Evolutionary conservation across 2,329 filamentous ascomycete genomes (phyloP).

Genomic region (Phialocephala sp.): DNA sequence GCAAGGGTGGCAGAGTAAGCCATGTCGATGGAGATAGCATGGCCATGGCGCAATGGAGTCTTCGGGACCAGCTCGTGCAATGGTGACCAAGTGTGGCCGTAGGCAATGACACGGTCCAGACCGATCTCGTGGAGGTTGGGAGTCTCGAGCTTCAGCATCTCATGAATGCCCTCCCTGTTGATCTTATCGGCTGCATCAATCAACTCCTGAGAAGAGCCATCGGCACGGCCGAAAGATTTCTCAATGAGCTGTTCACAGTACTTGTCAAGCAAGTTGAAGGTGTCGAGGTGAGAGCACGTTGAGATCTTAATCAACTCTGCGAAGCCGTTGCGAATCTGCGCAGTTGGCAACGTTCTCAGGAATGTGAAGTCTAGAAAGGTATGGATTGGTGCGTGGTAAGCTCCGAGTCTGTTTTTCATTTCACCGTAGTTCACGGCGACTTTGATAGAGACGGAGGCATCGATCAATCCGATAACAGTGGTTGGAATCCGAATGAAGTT

Average conservation of each 20-base stretch:
- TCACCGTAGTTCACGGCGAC: slow-evolving; percentile 80
- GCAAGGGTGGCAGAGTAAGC: slow-evolving; percentile 75
- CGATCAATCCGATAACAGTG: slow-evolving; percentile 76
- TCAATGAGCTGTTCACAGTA: slow-evolving; percentile 72
- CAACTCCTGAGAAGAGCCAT: slow-evolving; percentile 61
- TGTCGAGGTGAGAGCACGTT: slow-evolving; percentile 68
- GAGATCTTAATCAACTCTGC: slow-evolving; percentile 80
- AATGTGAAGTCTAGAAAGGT: slow-evolving; percentile 78
- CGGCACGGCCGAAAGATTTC: slow-evolving; percentile 66
- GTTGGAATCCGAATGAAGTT: slow-evolving; percentile 78
- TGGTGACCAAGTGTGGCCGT: slow-evolving; percentile 78
- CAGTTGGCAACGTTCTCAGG: slow-evolving; percentile 68
- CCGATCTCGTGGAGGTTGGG: slow-evolving; percentile 77
- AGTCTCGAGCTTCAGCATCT: slow-evolving; percentile 76
- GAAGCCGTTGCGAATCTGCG: slow-evolving; percentile 75
- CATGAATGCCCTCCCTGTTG: slow-evolving; percentile 70
- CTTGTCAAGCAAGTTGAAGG: slow-evolving; percentile 71
- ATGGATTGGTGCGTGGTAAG: slow-evolving; percentile 73
- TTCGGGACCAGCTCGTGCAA: slow-evolving; percentile 73
- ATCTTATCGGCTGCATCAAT: slow-evolving; percentile 68
- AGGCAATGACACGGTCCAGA: slow-evolving; percentile 74
- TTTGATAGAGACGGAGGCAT: slow-evolving; percentile 78
- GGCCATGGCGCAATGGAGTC: slow-evolving; percentile 72
- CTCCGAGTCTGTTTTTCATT: slow-evolving; percentile 77
- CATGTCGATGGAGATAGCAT: slow-evolving; percentile 79